Base-by-base conservation (phyloP, 1,284 basidiomycete species). In the Tilletia setariae region DNA sequence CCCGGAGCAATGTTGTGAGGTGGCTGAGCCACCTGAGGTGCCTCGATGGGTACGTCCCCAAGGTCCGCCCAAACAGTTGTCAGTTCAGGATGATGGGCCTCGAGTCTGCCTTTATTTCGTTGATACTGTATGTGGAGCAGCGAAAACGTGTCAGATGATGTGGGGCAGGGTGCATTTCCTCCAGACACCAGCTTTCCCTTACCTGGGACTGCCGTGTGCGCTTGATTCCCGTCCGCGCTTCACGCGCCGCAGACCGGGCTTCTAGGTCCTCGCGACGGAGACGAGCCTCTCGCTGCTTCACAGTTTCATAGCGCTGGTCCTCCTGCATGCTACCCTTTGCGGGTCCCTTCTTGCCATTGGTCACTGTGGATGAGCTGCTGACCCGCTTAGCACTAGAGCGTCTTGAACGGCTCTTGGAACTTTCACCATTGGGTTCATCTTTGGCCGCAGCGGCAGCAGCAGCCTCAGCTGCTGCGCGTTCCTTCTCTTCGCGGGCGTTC, bases 31-130 rank as follows among this genome's bases (percentile, higher is more conserved):
- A 2, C 32, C 23, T 46, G 32, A 16, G 40, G 62, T 1, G 32
- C 9, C 6, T 21, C 23, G 11, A 63, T 21, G 1, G 94, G 93
- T 61, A 68, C 71, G 25, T 62, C 68, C 76, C 90, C 87, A 8
- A 98, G 84, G 75, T 96, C 89, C 42, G 91, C 91, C 96, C 96
- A 99, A 23, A 93, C 89, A 77, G 90, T 86, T 66, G 83, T 85
- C 35, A 99, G 88, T 80, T 98, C 93, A 2, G 85, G 84, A 74
- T 87, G 86, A 73, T 86, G 64, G 56, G 49, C 66, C 32, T 64
- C 51, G 63, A 73, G 68, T 7, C 63, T 65, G 46, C 40, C 21
- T 7, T 65, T 51, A 65, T 70, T 73, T 51, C 76, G 69, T 59
- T 70, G 69, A 51, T 72, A 74, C 61, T 71, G 68, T 23, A 9